Evolutionary conservation across 2,329 filamentous ascomycete genomes (phyloP), one percentile per base, ranked within the genome.

Genomic region (Pezicula carpinea): DNA sequence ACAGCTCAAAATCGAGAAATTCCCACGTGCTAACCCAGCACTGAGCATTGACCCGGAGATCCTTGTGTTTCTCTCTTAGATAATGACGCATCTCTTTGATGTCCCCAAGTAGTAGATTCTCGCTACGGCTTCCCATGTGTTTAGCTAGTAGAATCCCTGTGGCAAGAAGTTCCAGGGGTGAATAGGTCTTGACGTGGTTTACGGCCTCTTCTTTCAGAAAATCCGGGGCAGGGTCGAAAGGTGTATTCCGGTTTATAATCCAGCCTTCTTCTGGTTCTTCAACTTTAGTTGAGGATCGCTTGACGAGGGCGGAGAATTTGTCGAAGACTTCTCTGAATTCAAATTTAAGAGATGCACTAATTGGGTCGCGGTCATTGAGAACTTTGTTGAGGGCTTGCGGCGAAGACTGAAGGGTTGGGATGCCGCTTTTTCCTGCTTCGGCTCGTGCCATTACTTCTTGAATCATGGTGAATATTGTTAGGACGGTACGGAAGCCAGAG

Each of bases 381-480:
- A 67, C 55, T 14, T 53, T 54, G 15, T 54, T 58, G 15, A 67
- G 57, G 7, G 59, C 53, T 26, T 54, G 44, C 8, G 63, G 61
- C 23, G 51, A 59, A n/a, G 62, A 52, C 51, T 61, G 58, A 4
- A 65, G 57, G 18, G 53, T 54, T 14, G 62, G 61, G 13, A 50
- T 41, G 10, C 39, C 46, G 18, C 17, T 51, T 48, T 38, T 50
- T 29, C 44, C n/a, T 29, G 43, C 47, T 34, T 34, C 26, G 23
- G 38, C 39, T 38, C 41, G 44, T 39, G 49, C 50, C 41, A 58
- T 49, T 39, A 61, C 56, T 45, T 64, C 59, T 50, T 62, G 53
- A 14, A 66, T 53, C 53, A 66, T 65, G 5, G 62, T 59, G 35
- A 66, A 65, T 10, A 65, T 62, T 15, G 63, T 64, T 11, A 67